Evolutionary conservation across 768 basidiomycete genomes (phyloP).

Genomic region (Boletus rubropictus): DNA sequence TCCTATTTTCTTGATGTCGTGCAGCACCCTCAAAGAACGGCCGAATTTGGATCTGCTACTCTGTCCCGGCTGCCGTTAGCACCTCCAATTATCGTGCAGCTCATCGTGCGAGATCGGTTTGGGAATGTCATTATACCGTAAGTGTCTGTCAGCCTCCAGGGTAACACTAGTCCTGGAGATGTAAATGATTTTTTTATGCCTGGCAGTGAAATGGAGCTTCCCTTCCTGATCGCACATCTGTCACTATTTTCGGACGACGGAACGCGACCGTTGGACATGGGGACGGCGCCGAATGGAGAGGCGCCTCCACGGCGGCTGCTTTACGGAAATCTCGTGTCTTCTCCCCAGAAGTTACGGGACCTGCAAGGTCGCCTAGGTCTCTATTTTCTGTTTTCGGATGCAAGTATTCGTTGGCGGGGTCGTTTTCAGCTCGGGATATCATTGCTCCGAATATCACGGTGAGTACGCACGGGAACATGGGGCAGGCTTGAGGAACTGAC

Average conservation of each 20-base stretch:
- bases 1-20: conserved; percentile 79
- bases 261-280: conserved; percentile 53
- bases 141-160: conserved; percentile 34
- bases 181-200: conserved; percentile 13
- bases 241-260: conserved; percentile 73
- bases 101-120: conserved; percentile 66
- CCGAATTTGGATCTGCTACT: conserved; percentile 70
- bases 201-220: conserved; percentile 76
- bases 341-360: conserved; percentile 74
- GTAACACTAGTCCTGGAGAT: conserved; percentile 18
- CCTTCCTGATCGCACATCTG: conserved; percentile 81
- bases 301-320: conserved; percentile 53
- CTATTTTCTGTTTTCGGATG: conserved; percentile 88
- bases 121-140: conserved; percentile 76
- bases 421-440: conserved; percentile 70
- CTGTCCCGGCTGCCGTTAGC: conserved; percentile 79
- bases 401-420: conserved; percentile 76
- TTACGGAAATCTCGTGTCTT: conserved; percentile 82
- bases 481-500: conserved; percentile 11
- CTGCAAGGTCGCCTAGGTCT: conserved; percentile 75
- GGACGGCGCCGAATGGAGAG: conserved; percentile 43
- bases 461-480: conserved; percentile 32
- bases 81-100: conserved; percentile 77
- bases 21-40: conserved; percentile 77
- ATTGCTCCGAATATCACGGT: conserved; percentile 72